Conservation (phyloP, 2,329 filamentous ascomycete species). For the Colletotrichum nymphaeae region DNA sequence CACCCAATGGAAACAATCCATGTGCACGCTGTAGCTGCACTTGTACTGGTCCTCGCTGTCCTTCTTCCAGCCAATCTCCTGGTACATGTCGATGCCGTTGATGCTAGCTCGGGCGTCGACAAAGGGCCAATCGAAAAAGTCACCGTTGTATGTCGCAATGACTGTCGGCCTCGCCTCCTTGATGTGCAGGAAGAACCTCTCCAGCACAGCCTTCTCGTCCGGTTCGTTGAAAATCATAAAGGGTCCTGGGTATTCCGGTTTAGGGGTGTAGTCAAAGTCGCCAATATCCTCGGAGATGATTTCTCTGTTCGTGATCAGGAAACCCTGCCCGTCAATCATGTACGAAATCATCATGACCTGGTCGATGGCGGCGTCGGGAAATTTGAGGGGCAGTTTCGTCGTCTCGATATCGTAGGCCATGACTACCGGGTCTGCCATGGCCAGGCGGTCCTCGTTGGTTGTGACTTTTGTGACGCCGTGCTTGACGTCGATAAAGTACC, state of each 20-base stretch:
- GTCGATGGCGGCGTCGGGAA: conserved; percentile 93
- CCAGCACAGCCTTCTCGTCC: conserved; percentile 87
- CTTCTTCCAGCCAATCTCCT: conserved; percentile 96
- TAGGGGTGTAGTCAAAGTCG: conserved; percentile 98
- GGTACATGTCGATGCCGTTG: conserved; percentile 98
- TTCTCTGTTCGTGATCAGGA: conserved; percentile 96
- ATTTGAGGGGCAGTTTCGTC: conserved; percentile 94
- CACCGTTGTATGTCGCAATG: conserved; percentile 99
- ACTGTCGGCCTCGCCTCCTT: conserved; percentile 95
- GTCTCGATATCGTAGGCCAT: conserved; percentile 99
- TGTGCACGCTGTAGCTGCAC: conserved; percentile 94
- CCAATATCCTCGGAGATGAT: conserved; percentile 97
- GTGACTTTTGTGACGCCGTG: conserved; percentile 87
- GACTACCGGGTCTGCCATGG: conserved; percentile 94
- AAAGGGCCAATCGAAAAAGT: conserved; percentile 99
- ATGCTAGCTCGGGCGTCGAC: conserved; percentile 94
- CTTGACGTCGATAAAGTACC: conserved; percentile 96
- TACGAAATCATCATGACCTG: conserved; percentile 99
- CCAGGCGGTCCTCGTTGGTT: conserved; percentile 87
- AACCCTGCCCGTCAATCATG: conserved; percentile 99
- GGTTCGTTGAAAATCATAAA: conserved; percentile 99
- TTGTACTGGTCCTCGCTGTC: conserved; percentile 97
- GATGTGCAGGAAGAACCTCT: conserved; percentile 94
- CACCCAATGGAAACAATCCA: conserved; percentile 99
- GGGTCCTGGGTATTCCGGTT: conserved; percentile 91